Evolutionary conservation across 345 rosid genomes (phyloP).

Genomic region (Psidium guajava): DNA sequence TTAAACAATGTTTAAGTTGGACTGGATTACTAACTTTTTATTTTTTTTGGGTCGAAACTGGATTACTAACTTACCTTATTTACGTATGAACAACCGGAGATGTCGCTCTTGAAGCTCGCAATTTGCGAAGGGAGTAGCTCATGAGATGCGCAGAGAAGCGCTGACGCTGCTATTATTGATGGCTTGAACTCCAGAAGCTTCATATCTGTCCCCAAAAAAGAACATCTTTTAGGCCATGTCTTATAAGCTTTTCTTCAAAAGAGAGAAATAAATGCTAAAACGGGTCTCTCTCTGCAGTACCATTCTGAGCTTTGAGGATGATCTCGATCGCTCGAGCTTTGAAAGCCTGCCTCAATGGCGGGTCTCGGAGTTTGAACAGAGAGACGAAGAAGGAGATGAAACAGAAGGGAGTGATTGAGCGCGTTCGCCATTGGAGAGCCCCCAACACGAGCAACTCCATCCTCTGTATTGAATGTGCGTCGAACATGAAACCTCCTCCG

Average conservation of each 20-base stretch:
- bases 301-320: conserved; percentile 50
- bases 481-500: conserved; percentile 30
- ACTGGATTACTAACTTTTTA: background rate
- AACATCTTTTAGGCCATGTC: background rate
- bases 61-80: conserved; percentile 29
- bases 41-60: no score
- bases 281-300: conserved; percentile 12
- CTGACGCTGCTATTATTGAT: conserved; percentile 59
- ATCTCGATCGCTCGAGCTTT: conserved; percentile 45
- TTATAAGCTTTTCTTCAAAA: background rate
- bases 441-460: conserved; percentile 72
- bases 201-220: conserved; percentile 21
- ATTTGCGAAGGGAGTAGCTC: conserved; percentile 46
- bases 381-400: conserved; percentile 47
- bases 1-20: background rate
- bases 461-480: conserved; percentile 40
- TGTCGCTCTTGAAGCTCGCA: conserved; percentile 24
- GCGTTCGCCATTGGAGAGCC: conserved; percentile 83
- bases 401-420: conserved; percentile 81
- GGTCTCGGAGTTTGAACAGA: conserved; percentile 42
- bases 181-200: conserved; percentile 60
- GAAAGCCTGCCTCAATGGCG: conserved; percentile 30
- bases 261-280: background rate
- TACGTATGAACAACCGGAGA: conserved; percentile 42
- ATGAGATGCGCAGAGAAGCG: conserved; percentile 50